These are phyloP conservation scores for Cynanchum wilfordii DNA, from an alignment of 257 asterid genomes.

Conservation along the genomic window DNA sequence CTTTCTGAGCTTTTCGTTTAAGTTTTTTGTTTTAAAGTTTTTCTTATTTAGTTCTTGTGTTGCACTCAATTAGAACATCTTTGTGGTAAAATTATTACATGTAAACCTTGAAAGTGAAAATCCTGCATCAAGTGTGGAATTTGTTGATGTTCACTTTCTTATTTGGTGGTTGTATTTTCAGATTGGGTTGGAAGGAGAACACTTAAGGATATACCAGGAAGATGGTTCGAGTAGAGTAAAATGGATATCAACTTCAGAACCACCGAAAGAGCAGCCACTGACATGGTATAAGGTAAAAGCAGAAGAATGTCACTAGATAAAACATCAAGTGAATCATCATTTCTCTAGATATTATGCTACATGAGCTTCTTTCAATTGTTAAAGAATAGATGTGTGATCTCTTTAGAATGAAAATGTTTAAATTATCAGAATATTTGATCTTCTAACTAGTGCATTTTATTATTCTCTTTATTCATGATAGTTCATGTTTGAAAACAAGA, in stretches of 20 bases:
- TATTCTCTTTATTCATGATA: not conserved
- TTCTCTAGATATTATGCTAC: slow-evolving; percentile 1
- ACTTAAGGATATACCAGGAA: slow-evolving; percentile 44
- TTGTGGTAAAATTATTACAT: not conserved
- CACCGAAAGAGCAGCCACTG: slow-evolving; percentile 76
- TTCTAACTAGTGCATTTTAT: not conserved
- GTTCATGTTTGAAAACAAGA: not conserved
- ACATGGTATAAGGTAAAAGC: slow-evolving; percentile 89
- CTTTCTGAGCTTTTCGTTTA: not conserved
- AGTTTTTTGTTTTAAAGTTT: not conserved
- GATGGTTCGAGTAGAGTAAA: slow-evolving; percentile 38
- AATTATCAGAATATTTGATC: not conserved
- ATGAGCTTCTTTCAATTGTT: not conserved
- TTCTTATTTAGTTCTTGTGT: not conserved
- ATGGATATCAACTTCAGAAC: slow-evolving; percentile 61
- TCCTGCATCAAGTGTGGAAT: not conserved
- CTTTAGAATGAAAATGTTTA: not conserved
- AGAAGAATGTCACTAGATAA: not conserved
- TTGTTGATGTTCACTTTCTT: slow-evolving; percentile 2
- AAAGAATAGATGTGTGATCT: not conserved
- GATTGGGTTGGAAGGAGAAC: slow-evolving; percentile 80
- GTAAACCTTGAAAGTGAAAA: not conserved
- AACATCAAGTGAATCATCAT: not conserved
- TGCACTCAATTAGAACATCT: not conserved
- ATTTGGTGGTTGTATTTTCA: slow-evolving; percentile 26